Conservation (phyloP, 2,329 filamentous ascomycete genomes). For the Calonectria multiphialidica region DNA sequence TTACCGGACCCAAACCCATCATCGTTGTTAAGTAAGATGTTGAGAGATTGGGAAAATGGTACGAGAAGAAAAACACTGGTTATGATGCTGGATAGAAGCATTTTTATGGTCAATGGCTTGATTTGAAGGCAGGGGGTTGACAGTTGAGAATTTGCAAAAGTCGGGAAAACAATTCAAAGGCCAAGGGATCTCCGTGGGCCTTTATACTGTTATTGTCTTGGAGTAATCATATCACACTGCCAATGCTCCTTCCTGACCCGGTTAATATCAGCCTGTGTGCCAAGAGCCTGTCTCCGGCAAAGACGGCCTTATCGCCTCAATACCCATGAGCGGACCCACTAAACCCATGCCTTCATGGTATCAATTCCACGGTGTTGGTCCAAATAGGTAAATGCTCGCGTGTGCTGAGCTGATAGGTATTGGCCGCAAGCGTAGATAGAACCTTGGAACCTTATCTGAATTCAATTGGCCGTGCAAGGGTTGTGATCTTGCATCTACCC, state of each 20-base stretch:
- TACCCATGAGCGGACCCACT: no score
- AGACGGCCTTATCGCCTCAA: neutral
- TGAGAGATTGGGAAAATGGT: slow-evolving; percentile 37
- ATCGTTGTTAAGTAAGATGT: slow-evolving; percentile 47
- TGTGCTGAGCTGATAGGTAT: no score
- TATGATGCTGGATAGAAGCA: slow-evolving; percentile 40
- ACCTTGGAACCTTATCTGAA: no score
- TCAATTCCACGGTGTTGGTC: no score
- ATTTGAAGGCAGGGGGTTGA: no score
- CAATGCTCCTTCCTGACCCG: slow-evolving; percentile 15
- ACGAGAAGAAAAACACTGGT: slow-evolving; percentile 26
- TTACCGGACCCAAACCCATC: slow-evolving; percentile 48
- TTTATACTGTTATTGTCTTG: neutral
- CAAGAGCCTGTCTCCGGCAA: slow-evolving; percentile 1
- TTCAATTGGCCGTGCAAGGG: no score
- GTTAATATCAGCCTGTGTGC: neutral
- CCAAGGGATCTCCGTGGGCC: no score
- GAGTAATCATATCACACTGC: neutral
- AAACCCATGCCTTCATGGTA: no score
- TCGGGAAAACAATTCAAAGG: neutral
- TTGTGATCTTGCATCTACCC: no score
- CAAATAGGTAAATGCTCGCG: no score
- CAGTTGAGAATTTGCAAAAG: neutral
- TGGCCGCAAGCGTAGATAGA: no score
- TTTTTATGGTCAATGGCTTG: slow-evolving; percentile 18